A percentile compares a stretch with the other conserved stretches of the same genome.
These are phyloP conservation scores for Saprolegnia parasitica DNA, from an alignment of 352 stramenopile species.

Conservation along the genomic window DNA sequence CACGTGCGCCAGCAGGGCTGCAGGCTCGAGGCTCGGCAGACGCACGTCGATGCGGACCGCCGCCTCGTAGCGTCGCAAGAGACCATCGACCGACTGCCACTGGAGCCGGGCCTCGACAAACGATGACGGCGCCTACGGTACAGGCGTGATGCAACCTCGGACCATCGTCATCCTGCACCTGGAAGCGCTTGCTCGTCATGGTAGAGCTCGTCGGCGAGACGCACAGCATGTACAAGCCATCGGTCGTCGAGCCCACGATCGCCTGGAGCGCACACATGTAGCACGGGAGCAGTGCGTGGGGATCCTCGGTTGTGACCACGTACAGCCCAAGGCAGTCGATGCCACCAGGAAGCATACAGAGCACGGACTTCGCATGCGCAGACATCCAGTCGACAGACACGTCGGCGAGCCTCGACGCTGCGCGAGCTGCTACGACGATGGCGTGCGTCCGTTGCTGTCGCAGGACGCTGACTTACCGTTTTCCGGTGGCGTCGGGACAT, in stretches of 20 bases:
- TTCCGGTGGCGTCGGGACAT: conserved; percentile 20
- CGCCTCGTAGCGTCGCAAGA: neutral
- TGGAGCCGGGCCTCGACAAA: neutral
- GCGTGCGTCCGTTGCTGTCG: neutral
- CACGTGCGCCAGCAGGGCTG: neutral
- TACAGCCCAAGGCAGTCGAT: conserved; percentile 27
- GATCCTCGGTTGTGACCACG: neutral
- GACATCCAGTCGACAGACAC: conserved; percentile 26
- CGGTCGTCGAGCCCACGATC: neutral
- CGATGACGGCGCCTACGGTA: neutral
- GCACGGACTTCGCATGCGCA: conserved; percentile 16
- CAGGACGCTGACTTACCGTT: neutral
- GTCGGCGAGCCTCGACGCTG: neutral
- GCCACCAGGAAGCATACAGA: conserved; percentile 13
- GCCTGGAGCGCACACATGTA: neutral
- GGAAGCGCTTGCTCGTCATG: too few species aligned
- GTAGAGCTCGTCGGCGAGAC: neutral
- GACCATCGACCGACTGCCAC: neutral
- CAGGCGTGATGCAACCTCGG: neutral
- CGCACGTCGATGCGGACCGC: neutral
- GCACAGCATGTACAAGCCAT: neutral
- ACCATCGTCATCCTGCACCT: too few species aligned
- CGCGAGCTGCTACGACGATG: neutral
- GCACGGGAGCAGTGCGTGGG: neutral
- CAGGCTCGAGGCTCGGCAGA: neutral